Percentiles rank a stretch among this genome's conserved stretches.
Conservation (phyloP, 2,329 filamentous ascomycete genomes). For the Alternaria panax region DNA sequence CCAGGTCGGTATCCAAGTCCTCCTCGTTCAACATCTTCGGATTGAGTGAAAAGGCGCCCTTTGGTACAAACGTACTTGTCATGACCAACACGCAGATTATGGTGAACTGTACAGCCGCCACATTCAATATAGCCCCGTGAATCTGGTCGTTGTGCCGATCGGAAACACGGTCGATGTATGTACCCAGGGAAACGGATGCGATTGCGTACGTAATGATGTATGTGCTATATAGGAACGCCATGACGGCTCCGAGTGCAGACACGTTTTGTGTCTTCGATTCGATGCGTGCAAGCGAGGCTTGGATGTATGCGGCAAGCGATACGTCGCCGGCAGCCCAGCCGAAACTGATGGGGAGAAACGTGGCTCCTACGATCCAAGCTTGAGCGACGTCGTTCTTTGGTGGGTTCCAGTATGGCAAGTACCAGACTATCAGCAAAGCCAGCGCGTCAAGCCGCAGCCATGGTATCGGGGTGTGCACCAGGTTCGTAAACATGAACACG, state of each 20-base stretch:
- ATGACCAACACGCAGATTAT: slow-evolving; percentile 54
- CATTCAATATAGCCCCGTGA: slow-evolving; percentile 52
- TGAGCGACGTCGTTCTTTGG: slow-evolving; percentile 51
- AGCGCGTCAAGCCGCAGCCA: slow-evolving; percentile 60
- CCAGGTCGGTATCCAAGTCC: slow-evolving; percentile 45
- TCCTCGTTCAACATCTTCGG: slow-evolving; percentile 54
- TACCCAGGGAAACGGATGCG: slow-evolving; percentile 54
- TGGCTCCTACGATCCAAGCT: slow-evolving; percentile 57
- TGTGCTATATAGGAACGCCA: slow-evolving; percentile 60
- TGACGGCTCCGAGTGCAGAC: slow-evolving; percentile 59
- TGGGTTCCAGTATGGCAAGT: slow-evolving; percentile 57
- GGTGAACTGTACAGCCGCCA: slow-evolving; percentile 59
- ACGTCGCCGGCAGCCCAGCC: slow-evolving; percentile 63
- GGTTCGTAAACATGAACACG: slow-evolving; percentile 59
- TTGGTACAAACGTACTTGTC: slow-evolving; percentile 56
- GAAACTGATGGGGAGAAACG: slow-evolving; percentile 56
- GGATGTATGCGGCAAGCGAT: slow-evolving; percentile 60
- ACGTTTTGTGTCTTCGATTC: slow-evolving; percentile 56
- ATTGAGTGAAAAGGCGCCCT: slow-evolving; percentile 55
- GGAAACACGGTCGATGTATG: slow-evolving; percentile 56
- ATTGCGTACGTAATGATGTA: slow-evolving; percentile 60
- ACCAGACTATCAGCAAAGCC: slow-evolving; percentile 58
- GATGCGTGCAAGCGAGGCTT: slow-evolving; percentile 57
- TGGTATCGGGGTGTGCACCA: slow-evolving; percentile 59
- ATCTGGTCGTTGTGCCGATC: slow-evolving; percentile 49